Evolutionary conservation across 2,329 filamentous ascomycete species (phyloP).

Genomic region (Chaetomiaceae sp.): DNA sequence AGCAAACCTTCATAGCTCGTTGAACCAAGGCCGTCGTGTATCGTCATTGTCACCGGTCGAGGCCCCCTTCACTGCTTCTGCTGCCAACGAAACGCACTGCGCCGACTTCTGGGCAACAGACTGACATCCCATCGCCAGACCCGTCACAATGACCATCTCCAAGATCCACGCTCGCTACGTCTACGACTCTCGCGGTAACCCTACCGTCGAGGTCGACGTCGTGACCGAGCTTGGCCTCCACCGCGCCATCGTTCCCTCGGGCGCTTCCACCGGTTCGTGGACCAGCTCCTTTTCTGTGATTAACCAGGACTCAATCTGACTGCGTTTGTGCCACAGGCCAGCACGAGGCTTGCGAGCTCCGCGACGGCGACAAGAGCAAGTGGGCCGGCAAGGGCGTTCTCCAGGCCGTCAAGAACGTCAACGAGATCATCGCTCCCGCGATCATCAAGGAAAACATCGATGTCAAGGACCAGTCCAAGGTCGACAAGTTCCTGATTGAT

Average conservation of each 20-base stretch:
- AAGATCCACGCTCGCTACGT: constrained; percentile 91
- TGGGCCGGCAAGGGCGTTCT: constrained; percentile 85
- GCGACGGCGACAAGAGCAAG: constrained; percentile 82
- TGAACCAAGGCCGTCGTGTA: too few relatives aligned
- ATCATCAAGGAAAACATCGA: constrained; percentile 79
- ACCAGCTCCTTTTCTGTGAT: constrained; percentile 16
- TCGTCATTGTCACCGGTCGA: too few relatives aligned
- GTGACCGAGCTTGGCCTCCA: constrained; percentile 95
- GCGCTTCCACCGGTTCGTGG: constrained; percentile 82
- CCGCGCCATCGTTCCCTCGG: constrained; percentile 95
- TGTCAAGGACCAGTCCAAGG: constrained; percentile 78
- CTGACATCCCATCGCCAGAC: constrained; percentile 14
- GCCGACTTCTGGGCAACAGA: not conserved
- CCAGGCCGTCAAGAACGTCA: constrained; percentile 84
- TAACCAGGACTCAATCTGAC: constrained; percentile 16
- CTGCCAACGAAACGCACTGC: too few relatives aligned
- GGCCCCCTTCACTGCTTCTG: too few relatives aligned
- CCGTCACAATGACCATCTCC: constrained; percentile 74
- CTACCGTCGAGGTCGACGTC: constrained; percentile 96
- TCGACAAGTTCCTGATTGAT: constrained; percentile 80
- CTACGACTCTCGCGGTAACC: constrained; percentile 98
- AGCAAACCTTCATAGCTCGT: constrained; percentile 1
- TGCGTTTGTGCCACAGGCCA: constrained; percentile 53
- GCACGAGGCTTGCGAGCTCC: constrained; percentile 87
- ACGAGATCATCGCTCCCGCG: constrained; percentile 72